Percentiles rank a stretch among this genome's conserved stretches.
Conservation (phyloP, 176 grass and related monocot genomes). For the Oryza meridionalis region DNA sequence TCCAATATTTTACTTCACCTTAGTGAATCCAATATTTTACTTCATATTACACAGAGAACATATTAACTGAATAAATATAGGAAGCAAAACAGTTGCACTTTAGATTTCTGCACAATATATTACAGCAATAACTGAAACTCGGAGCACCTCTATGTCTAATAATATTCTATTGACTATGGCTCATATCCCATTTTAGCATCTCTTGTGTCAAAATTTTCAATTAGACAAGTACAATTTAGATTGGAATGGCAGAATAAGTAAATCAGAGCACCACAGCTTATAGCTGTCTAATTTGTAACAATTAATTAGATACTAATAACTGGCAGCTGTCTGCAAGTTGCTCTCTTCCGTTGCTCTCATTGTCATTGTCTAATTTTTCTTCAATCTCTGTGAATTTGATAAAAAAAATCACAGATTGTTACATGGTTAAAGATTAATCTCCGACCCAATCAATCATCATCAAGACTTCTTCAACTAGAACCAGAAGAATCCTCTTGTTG, state of each 20-base stretch:
- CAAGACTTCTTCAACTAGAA: too few relatives aligned
- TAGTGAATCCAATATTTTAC: background rate
- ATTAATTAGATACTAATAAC: conserved; percentile 29
- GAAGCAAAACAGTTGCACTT: background rate
- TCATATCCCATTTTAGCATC: conserved; percentile 18
- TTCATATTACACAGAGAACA: background rate
- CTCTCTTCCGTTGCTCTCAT: conserved; percentile 49
- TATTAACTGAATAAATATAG: conserved; percentile 3
- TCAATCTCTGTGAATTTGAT: too few relatives aligned
- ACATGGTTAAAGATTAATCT: too few relatives aligned
- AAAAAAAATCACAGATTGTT: too few relatives aligned
- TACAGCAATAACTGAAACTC: background rate
- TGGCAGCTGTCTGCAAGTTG: conserved; percentile 45
- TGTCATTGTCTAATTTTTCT: too few relatives aligned
- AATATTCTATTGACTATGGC: conserved; percentile 33
- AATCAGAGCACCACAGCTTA: too few relatives aligned
- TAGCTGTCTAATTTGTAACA: too few relatives aligned
- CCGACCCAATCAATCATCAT: too few relatives aligned
- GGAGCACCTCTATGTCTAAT: conserved; percentile 19
- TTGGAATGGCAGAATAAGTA: background rate
- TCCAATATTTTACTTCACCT: too few relatives aligned
- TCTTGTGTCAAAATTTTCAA: conserved; percentile 37
- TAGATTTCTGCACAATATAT: conserved; percentile 33
- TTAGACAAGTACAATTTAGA: conserved; percentile 23
- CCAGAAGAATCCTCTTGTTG: too few relatives aligned